A percentile compares a stretch with the other conserved stretches of the same genome.
Conservation (phyloP, 1,139 yeast species). For the Geotrichum phurueaensis region DNA sequence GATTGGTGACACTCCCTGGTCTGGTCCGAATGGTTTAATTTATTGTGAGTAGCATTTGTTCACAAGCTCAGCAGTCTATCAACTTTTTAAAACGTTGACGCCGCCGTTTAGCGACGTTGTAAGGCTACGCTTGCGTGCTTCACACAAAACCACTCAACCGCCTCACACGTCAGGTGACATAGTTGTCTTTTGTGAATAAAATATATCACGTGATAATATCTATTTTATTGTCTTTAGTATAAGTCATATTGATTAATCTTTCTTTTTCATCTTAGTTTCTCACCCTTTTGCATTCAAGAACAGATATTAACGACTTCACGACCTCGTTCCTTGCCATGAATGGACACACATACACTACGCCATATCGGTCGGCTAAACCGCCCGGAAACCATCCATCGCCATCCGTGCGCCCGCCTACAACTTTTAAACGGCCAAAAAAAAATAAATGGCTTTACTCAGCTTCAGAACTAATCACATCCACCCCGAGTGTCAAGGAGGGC, state of each 20-base stretch:
- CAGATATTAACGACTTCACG: background rate
- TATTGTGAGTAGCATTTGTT: background rate
- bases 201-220: too few relatives aligned
- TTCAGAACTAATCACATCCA: constrained; percentile 14
- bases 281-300: background rate
- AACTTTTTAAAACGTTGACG: background rate
- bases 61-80: background rate
- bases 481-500: constrained; percentile 39
- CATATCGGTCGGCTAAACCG: background rate
- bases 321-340: background rate
- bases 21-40: too few relatives aligned
- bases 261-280: background rate
- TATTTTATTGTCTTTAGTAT: background rate
- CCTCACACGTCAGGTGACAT: too few relatives aligned
- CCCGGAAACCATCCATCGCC: background rate
- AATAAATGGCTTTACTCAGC: constrained; percentile 18
- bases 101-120: background rate
- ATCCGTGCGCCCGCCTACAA: background rate
- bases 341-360: background rate
- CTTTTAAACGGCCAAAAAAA: constrained; percentile 7
- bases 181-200: too few relatives aligned
- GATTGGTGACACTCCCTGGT: too few relatives aligned
- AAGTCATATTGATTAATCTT: background rate
- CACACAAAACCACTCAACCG: too few relatives aligned
- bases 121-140: background rate